Conservation (phyloP, 371 early-diverging fungal species). For the Aphelidium insulamus region DNA sequence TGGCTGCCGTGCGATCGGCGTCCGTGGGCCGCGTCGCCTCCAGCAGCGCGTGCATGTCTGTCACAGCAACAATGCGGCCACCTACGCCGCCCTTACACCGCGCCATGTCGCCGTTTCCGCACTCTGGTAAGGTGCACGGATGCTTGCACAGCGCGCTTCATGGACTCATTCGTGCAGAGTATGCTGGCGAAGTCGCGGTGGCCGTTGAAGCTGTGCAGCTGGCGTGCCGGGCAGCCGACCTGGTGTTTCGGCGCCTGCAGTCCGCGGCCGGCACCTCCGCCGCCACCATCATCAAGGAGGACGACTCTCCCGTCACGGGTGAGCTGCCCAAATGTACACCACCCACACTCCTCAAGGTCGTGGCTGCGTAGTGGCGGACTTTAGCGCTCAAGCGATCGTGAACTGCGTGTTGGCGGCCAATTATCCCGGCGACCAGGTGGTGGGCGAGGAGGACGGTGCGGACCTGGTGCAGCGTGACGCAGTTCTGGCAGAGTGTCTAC, state of each 20-base stretch:
- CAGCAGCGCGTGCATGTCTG: no score
- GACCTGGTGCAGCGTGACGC: conserved; percentile 45
- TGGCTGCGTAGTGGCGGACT: conserved; percentile 58
- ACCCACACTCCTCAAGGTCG: not conserved
- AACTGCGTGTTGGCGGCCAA: conserved; percentile 41
- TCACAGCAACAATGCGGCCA: no score
- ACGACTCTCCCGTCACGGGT: conserved; percentile 88
- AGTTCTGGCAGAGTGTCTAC: no score
- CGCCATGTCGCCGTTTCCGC: no score
- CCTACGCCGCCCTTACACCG: no score
- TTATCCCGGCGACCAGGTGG: conserved; percentile 69
- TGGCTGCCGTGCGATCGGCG: not conserved
- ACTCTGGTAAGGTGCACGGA: no score
- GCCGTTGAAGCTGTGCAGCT: conserved; percentile 70
- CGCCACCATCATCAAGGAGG: conserved; percentile 65
- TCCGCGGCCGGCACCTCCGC: conserved; percentile 50
- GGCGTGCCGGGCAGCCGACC: conserved; percentile 60
- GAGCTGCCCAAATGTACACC: conserved; percentile 3
- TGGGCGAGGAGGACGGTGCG: conserved; percentile 82
- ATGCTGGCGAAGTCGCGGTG: conserved; percentile 46
- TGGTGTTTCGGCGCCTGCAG: conserved; percentile 40
- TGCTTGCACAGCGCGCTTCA: no score
- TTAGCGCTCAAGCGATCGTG: conserved; percentile 85
- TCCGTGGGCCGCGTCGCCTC: not conserved
- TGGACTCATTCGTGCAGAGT: no score